These are phyloP conservation scores for Populus hybrid DNA, from an alignment of 441 rosid species.

Conservation along the genomic window DNA sequence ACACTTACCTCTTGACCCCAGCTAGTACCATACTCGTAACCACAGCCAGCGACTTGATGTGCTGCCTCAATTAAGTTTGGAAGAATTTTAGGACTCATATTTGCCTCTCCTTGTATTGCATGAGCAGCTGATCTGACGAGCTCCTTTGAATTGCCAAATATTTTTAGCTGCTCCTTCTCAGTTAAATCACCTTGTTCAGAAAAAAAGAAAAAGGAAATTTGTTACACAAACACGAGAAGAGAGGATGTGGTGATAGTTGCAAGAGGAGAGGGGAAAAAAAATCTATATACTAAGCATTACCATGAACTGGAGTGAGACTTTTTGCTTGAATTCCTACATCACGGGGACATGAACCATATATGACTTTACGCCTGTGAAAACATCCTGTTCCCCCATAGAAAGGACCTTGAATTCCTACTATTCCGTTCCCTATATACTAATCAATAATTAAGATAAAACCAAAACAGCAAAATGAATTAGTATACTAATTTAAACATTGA, in stretches of 20 bases:
- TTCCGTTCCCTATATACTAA: constrained; percentile 36
- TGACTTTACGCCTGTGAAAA: constrained; percentile 56
- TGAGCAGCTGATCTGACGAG: constrained; percentile 31
- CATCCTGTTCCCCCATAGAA: constrained; percentile 55
- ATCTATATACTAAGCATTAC: constrained; percentile 2
- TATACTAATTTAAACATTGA: no score
- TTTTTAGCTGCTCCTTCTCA: constrained; percentile 17
- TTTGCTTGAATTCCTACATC: constrained; percentile 17
- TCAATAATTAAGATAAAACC: background rate
- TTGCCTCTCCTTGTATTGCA: constrained; percentile 42
- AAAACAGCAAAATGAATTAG: background rate
- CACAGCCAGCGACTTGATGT: constrained; percentile 37
- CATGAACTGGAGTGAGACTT: constrained; percentile 8
- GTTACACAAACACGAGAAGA: background rate
- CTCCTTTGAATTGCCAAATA: constrained; percentile 47
- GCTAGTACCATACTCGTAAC: constrained; percentile 39
- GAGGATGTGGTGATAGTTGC: background rate
- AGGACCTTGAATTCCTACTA: constrained; percentile 60
- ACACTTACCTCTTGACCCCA: constrained; percentile 56
- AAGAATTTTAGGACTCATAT: constrained; percentile 11
- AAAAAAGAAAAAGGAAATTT: no score
- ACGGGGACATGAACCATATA: constrained; percentile 40
- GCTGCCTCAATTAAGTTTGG: constrained; percentile 30
- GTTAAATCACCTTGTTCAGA: constrained; percentile 25
- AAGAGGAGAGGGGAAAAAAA: background rate